phyloP scores from a whole-genome alignment of 176 grass and related monocot species.

The Zea luxurians region DNA sequence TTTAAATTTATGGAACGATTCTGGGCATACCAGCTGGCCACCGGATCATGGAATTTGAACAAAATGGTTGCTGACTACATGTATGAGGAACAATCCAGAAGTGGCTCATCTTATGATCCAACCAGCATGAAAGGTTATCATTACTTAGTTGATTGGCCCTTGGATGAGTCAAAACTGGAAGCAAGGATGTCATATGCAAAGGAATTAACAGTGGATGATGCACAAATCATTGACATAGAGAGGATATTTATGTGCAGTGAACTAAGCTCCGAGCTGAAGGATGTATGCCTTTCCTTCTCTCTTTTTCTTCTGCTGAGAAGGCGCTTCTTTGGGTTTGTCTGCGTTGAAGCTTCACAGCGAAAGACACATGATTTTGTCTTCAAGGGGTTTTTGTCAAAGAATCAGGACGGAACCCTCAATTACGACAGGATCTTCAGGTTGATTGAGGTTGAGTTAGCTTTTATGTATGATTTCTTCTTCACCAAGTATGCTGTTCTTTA shows the following conservation, averaged over 20 bases:
- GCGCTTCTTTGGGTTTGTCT: conserved; percentile 33
- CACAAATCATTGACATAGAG: conserved; percentile 21
- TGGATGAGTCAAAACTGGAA: neutral
- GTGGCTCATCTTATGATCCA: conserved; percentile 8
- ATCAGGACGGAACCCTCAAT: neutral
- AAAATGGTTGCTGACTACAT: conserved; percentile 43
- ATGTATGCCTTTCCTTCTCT: conserved; percentile 40
- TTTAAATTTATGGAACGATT: neutral
- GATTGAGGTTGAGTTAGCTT: conserved; percentile 18
- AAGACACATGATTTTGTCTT: conserved; percentile 36
- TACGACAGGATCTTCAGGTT: conserved; percentile 8
- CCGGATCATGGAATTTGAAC: conserved; percentile 25
- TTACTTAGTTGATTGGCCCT: conserved; percentile 38
- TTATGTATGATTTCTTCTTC: conserved; percentile 31
- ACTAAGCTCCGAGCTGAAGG: conserved; percentile 8
- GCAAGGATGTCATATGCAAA: neutral
- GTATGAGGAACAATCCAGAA: conserved; percentile 1
- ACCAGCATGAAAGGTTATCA: conserved; percentile 34
- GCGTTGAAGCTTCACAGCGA: neutral
- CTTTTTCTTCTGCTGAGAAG: conserved; percentile 29
- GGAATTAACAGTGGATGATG: neutral
- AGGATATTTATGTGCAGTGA: neutral
- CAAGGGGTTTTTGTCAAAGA: conserved; percentile 11
- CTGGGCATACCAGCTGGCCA: neutral
- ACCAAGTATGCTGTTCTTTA: conserved; percentile 25